Base-by-base conservation (phyloP, 495 filamentous ascomycete species). In the Daldinia grandis region DNA sequence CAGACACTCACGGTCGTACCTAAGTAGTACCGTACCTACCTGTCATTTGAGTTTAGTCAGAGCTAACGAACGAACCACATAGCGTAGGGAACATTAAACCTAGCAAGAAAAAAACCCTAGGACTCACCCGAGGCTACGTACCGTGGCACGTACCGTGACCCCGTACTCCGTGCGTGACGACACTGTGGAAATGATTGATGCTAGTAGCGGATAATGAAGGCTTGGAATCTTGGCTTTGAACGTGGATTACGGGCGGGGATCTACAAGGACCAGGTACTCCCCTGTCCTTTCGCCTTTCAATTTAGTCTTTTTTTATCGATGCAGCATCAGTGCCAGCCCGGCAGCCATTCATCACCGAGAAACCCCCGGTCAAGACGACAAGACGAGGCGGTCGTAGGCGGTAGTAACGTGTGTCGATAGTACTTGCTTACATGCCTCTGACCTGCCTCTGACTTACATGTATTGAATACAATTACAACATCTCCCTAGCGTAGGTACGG, bases 161-260 rank as follows among this genome's bases (percentile, higher is more conserved):
- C 44, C 35, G 69, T 71, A 56, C 53, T 53, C 58, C 51, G 51
- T 58, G 42, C 38, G 10, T 47, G 15, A 27, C 30, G 7, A 51
- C 53, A 71, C 71, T 60, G 64, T 72, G 56, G 56, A 35, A 65
- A 44, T 28, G 30, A 62, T 60, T 58, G 63, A 62, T 75, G 66
- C 53, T 37, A 55, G 55, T 68, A 58, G 66, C 69, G 72, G 72
- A 66, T 76, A 76, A 74, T 72, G 58, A 76, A 63, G 74, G 72
- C 72, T 76, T 74, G 74, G 69, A 57, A 66, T 68, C 72, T 76
- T 74, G 74, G 72, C 68, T 61, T 58, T 38, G 24, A 69, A 27
- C 58, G 47, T 66, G 53, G 59, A 35, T 64, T 58, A 58, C 53
- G 58, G 56, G 70, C 37, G 55, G 60, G 60, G 58, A 50, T 69